phyloP scores from a whole-genome alignment of 2,329 filamentous ascomycete genomes.

The Colletotrichum gloeosporioides region DNA sequence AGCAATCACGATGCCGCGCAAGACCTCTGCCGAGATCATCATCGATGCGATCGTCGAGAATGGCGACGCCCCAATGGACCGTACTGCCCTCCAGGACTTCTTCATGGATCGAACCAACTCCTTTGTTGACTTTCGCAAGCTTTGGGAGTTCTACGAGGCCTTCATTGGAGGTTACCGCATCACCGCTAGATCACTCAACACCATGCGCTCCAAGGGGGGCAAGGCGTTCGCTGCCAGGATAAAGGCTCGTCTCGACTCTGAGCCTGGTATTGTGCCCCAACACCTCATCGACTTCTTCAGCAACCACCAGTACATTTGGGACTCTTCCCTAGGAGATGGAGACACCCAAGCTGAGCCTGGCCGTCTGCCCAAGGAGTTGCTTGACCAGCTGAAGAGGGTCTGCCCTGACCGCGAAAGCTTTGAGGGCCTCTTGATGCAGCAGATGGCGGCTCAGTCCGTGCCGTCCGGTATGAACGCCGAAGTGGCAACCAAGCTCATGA shows the following conservation, averaged over 20 bases:
- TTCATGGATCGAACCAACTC: neutral
- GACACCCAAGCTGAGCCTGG: neutral
- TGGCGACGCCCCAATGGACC: neutral
- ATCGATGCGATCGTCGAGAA: neutral
- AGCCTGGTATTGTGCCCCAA: neutral
- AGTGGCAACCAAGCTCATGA: neutral
- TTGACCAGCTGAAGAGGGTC: neutral
- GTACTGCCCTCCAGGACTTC: neutral
- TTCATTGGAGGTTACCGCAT: neutral
- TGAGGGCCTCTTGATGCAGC: neutral
- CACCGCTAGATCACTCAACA: neutral
- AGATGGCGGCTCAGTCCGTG: neutral
- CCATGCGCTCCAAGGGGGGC: neutral
- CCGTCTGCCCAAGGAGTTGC: neutral
- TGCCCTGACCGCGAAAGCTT: neutral
- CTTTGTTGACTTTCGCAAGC: neutral
- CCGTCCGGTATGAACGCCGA: neutral
- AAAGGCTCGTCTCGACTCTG: neutral
- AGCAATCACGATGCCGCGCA: neutral
- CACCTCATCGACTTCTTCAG: neutral
- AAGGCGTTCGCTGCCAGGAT: neutral
- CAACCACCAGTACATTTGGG: neutral
- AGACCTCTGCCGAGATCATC: neutral
- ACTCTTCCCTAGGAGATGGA: neutral
- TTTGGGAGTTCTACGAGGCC: neutral